A percentile compares a stretch with the other conserved stretches of the same genome.
Conservation (phyloP, 192 early-diverging fungal genomes). For the Umbelopsis sp. region DNA sequence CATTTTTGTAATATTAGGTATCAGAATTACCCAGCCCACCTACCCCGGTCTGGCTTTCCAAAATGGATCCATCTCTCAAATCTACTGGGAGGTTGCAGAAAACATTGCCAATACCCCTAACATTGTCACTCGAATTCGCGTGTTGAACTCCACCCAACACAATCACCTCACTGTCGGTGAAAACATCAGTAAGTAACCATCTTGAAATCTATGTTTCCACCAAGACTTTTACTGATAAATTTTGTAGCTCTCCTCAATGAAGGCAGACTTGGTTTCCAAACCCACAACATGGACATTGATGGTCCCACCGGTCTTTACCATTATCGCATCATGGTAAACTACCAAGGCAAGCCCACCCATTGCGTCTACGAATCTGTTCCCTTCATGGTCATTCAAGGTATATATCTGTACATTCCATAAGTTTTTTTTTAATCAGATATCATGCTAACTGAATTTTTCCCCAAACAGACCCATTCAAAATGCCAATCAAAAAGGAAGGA, state of each 20-base stretch:
- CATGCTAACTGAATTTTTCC: not conserved
- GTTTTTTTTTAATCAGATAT: not conserved
- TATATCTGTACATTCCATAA: not conserved
- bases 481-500: not conserved
- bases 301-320: conserved; percentile 37
- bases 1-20: not conserved
- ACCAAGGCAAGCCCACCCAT: conserved; percentile 27
- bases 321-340: conserved; percentile 43
- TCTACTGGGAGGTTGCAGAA: conserved; percentile 36
- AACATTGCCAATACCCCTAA: conserved; percentile 30
- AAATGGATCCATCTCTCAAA: conserved; percentile 27
- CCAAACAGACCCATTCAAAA: conserved; percentile 19
- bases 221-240: not conserved
- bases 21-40: conserved; percentile 35
- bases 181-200: conserved; percentile 31
- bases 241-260: conserved; percentile 30
- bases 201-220: not conserved
- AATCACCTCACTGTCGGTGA: conserved; percentile 40
- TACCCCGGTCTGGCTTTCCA: conserved; percentile 35
- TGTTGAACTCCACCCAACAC: conserved; percentile 40
- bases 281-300: conserved; percentile 27
- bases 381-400: conserved; percentile 39
- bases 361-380: conserved; percentile 43
- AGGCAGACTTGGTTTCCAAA: conserved; percentile 24
- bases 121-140: conserved; percentile 42